phyloP scores from a whole-genome alignment of 2,329 filamentous ascomycete genomes.

The Talaromyces sp. region DNA sequence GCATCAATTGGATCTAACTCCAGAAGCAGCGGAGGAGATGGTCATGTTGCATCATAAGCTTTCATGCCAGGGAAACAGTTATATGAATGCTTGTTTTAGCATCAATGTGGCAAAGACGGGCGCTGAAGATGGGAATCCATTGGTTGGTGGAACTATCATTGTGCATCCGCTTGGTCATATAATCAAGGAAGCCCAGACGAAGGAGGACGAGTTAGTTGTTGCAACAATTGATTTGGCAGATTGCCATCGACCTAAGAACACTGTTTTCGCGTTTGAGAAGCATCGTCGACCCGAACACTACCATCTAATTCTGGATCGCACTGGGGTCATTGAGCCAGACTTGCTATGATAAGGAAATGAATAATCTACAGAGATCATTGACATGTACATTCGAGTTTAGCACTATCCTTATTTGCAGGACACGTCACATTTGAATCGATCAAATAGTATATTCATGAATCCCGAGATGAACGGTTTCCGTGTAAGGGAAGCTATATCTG shows the following conservation, averaged over 20 bases:
- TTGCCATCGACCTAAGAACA: slow-evolving; percentile 15
- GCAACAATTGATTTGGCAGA: slow-evolving; percentile 15
- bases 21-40: slow-evolving; percentile 46
- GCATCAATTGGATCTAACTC: slow-evolving; percentile 41
- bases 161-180: slow-evolving; percentile 17
- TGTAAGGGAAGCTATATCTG: too few relatives aligned
- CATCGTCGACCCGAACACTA: slow-evolving; percentile 17
- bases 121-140: slow-evolving; percentile 48
- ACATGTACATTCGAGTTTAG: too few relatives aligned
- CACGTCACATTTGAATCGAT: too few relatives aligned
- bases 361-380: too few relatives aligned
- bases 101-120: slow-evolving; percentile 51
- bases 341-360: not conserved
- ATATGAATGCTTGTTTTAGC: slow-evolving; percentile 53
- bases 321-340: slow-evolving; percentile 17
- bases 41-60: slow-evolving; percentile 53
- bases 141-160: slow-evolving; percentile 17
- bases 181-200: slow-evolving; percentile 17
- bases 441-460: too few relatives aligned
- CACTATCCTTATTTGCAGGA: too few relatives aligned
- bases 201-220: slow-evolving; percentile 15
- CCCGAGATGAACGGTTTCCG: too few relatives aligned
- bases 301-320: slow-evolving; percentile 12
- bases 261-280: slow-evolving; percentile 17
- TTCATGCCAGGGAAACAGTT: slow-evolving; percentile 44